These are phyloP conservation scores for Symmetrospora coprosmae DNA, from an alignment of 768 basidiomycete genomes.

Conservation along the genomic window DNA sequence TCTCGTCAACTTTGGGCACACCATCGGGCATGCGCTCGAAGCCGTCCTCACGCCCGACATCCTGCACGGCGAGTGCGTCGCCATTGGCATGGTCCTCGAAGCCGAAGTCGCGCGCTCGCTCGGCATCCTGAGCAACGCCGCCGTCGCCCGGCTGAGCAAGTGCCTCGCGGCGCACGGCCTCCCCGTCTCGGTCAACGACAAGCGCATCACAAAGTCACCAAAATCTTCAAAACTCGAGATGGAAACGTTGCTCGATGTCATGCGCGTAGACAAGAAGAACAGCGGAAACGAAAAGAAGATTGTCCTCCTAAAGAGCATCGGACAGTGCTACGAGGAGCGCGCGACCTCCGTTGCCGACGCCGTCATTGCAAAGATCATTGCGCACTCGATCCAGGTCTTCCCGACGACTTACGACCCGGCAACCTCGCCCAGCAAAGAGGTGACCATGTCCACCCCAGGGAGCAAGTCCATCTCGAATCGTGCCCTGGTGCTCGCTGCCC, in stretches of 20 bases:
- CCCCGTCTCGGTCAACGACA: constrained; percentile 64
- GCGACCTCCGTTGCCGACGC: constrained; percentile 72
- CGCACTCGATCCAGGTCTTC: constrained; percentile 62
- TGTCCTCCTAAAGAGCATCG: constrained; percentile 78
- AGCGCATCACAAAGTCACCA: constrained; percentile 59
- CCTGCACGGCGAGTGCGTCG: constrained; percentile 91
- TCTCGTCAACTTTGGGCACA: constrained; percentile 97
- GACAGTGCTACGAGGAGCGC: constrained; percentile 77
- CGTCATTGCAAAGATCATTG: constrained; percentile 65
- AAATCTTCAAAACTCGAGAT: constrained; percentile 56
- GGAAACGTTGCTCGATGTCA: constrained; percentile 72
- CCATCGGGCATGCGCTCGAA: constrained; percentile 96
- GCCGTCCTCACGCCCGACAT: constrained; percentile 84
- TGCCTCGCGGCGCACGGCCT: constrained; percentile 82
- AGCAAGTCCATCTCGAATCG: constrained; percentile 95
- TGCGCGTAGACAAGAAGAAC: constrained; percentile 88
- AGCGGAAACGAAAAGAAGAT: constrained; percentile 82
- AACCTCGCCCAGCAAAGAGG: constrained; percentile 44
- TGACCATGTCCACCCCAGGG: constrained; percentile 81
- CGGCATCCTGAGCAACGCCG: constrained; percentile 78
- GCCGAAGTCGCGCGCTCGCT: constrained; percentile 80
- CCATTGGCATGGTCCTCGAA: constrained; percentile 91
- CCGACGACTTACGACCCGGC: constrained; percentile 28
- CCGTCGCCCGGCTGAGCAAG: constrained; percentile 72
- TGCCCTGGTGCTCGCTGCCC: constrained; percentile 78